These are phyloP conservation scores for Coemansia reversa DNA, from an alignment of 192 early-diverging fungal genomes.

Conservation along the genomic window DNA sequence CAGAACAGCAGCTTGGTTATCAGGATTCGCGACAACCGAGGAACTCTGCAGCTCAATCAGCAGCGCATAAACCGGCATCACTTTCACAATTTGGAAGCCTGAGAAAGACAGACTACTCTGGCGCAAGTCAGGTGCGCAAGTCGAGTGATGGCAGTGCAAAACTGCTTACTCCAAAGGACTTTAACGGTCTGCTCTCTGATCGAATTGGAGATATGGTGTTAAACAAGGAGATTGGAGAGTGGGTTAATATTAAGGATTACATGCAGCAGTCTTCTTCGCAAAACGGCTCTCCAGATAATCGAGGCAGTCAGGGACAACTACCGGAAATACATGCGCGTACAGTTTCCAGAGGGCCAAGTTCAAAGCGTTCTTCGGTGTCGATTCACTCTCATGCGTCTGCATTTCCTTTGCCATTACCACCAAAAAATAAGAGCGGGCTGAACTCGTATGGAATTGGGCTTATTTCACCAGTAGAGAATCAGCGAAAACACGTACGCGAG, in stretches of 20 bases:
- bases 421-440: neutral
- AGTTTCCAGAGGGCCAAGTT: slow-evolving; percentile 21
- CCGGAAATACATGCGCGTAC: neutral
- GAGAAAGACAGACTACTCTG: slow-evolving; percentile 21
- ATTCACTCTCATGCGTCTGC: slow-evolving; percentile 36
- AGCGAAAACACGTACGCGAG: slow-evolving; percentile 35
- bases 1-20: slow-evolving; percentile 9
- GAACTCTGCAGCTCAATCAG: slow-evolving; percentile 10
- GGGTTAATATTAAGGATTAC: slow-evolving; percentile 45
- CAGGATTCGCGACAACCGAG: slow-evolving; percentile 12
- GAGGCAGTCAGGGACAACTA: neutral
- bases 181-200: slow-evolving; percentile 31
- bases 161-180: slow-evolving; percentile 37
- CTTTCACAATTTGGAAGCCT: slow-evolving; percentile 25
- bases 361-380: slow-evolving; percentile 41
- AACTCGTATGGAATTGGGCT: slow-evolving; percentile 34
- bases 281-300: slow-evolving; percentile 10
- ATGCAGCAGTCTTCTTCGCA: slow-evolving; percentile 11
- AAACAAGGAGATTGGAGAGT: slow-evolving; percentile 37
- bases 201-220: slow-evolving; percentile 51
- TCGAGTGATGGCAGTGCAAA: slow-evolving; percentile 44
- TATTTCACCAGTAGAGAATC: slow-evolving; percentile 43
- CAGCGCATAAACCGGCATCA: slow-evolving; percentile 11
- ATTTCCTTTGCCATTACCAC: slow-evolving; percentile 41
- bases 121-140: slow-evolving; percentile 35